phyloP scores from a whole-genome alignment of 345 rosid genomes.

The Firmiana major region DNA sequence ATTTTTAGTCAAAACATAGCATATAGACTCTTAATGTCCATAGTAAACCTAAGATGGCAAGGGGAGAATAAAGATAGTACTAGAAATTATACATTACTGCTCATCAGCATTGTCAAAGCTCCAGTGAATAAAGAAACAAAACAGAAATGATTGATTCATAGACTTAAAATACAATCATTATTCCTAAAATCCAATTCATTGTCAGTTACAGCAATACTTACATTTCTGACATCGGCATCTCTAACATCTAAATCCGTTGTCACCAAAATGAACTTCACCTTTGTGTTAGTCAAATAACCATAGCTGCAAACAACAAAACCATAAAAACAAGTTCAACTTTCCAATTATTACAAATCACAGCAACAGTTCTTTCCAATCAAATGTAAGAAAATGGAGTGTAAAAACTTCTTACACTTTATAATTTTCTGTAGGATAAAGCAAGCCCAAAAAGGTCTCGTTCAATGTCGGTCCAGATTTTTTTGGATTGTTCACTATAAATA shows the following conservation, averaged over 20 bases:
- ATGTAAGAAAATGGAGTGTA: neutral
- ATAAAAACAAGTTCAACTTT: neutral
- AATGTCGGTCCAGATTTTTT: slow-evolving; percentile 71
- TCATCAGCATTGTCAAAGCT: neutral
- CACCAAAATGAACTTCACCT: slow-evolving; percentile 89
- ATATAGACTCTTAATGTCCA: neutral
- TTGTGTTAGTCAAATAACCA: slow-evolving; percentile 92
- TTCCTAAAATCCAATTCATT: neutral
- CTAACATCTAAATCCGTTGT: slow-evolving; percentile 83
- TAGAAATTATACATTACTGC: neutral
- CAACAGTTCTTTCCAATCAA: neutral
- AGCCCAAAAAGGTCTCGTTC: slow-evolving; percentile 89
- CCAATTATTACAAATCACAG: neutral
- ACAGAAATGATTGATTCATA: neutral
- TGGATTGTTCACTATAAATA: slow-evolving; percentile 77
- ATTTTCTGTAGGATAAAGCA: slow-evolving; percentile 87
- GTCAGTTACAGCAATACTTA: slow-evolving; percentile 30
- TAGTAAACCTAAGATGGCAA: neutral
- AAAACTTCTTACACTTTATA: slow-evolving; percentile 78
- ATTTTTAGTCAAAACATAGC: neutral
- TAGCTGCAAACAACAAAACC: slow-evolving; percentile 41
- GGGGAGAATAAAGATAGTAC: neutral
- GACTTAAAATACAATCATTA: neutral
- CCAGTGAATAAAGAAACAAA: neutral
- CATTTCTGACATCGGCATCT: slow-evolving; percentile 91